A percentile compares a stretch with the other conserved stretches of the same genome.
Conservation (phyloP, 306 rosid species). For the Lupinus albus region DNA sequence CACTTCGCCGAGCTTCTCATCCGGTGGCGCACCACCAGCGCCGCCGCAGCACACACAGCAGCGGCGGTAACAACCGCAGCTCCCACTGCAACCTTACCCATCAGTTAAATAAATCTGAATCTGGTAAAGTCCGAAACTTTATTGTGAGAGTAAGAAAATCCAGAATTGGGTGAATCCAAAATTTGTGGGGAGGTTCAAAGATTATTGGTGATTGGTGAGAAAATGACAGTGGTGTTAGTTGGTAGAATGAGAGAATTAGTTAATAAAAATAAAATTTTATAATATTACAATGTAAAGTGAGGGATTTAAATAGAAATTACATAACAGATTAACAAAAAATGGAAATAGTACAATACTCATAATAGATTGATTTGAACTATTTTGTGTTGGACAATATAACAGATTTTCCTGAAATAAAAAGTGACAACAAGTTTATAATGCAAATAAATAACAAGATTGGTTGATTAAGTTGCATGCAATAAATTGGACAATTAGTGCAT, state of each 20-base stretch:
- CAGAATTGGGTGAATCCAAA: conserved; percentile 23
- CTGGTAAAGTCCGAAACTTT: conserved; percentile 45
- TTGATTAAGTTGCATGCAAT: no score
- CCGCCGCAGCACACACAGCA: conserved; percentile 84
- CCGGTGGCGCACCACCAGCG: conserved; percentile 75
- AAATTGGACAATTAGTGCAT: no score
- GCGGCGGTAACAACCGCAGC: conserved; percentile 81
- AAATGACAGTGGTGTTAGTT: conserved; percentile 38
- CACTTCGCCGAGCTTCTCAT: conserved; percentile 69
- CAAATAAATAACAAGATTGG: no score
- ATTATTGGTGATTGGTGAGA: conserved; percentile 32
- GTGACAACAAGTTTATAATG: no score
- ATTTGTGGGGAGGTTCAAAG: conserved; percentile 27
- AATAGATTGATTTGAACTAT: neutral
- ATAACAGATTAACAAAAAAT: neutral
- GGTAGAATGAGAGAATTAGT: conserved; percentile 2
- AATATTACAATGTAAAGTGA: neutral
- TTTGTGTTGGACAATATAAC: neutral
- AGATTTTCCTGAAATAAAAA: no score
- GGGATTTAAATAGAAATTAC: conserved; percentile 4
- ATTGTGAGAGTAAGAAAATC: neutral
- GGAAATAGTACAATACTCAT: no score
- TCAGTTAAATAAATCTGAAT: conserved; percentile 12
- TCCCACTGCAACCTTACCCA: conserved; percentile 75
- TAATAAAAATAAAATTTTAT: neutral